These are phyloP conservation scores for Nicotiana attenuata DNA, from an alignment of 257 asterid species.

Conservation along the genomic window DNA sequence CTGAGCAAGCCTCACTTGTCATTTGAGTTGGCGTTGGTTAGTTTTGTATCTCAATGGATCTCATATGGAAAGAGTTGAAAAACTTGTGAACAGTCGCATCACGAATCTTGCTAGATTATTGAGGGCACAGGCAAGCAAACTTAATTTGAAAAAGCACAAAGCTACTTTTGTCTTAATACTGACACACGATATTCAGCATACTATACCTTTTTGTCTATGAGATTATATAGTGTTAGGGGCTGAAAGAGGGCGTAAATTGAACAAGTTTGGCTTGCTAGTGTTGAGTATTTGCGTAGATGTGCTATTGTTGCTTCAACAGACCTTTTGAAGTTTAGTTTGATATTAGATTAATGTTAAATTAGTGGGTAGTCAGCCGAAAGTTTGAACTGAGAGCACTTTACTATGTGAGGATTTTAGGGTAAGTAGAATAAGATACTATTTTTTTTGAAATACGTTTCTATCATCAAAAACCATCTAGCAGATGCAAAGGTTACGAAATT, in stretches of 20 bases:
- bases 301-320: neutral
- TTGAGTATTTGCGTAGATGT: neutral
- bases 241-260: neutral
- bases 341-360: neutral
- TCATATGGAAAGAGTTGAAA: neutral
- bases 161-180: neutral
- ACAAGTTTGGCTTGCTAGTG: neutral
- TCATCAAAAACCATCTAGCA: too few species aligned
- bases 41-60: neutral
- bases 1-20: too few species aligned
- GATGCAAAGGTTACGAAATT: too few species aligned
- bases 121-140: neutral
- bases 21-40: neutral
- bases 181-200: neutral
- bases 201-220: neutral
- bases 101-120: neutral
- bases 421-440: neutral
- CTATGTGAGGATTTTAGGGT: neutral
- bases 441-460: too few species aligned
- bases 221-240: neutral
- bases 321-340: neutral
- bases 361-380: neutral
- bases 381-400: neutral
- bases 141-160: neutral
- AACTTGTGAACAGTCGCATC: neutral